Evolutionary conservation across 139 green algal genomes (phyloP), one percentile per base, ranked within the genome.

Genomic region (Micromonas commoda): DNA sequence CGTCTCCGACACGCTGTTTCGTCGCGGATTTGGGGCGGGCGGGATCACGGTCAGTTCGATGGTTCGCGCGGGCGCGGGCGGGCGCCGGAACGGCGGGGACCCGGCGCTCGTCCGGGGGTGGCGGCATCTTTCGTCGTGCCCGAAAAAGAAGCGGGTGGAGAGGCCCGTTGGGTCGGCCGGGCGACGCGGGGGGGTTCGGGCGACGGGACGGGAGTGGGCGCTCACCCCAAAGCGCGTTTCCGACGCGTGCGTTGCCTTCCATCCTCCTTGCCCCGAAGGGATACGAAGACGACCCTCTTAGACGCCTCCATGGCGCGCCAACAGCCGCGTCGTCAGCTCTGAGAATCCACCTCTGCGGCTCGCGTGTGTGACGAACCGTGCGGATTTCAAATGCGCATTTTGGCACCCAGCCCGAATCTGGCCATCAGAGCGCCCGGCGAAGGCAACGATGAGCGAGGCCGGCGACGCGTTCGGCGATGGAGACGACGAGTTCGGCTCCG

Each of bases 281-380:
- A 75, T 0, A 75, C 68, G 68, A 75, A 75, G 20, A 75, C 68
- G 37, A 75, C 68, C 37, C 68, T 35, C 29, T 75, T 75, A 37
- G 45, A 57, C 45, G 45, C 45, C 45, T 57, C 45, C 45, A 57
- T 57, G 9, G 45, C 45, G n/a, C n/a, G n/a, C n/a, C n/a, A n/a
- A n/a, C n/a, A n/a, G n/a, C n/a, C n/a, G n/a, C n/a, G n/a, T n/a
- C n/a, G n/a, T n/a, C n/a, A n/a, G n/a, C n/a, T n/a, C n/a, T n/a
- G n/a, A n/a, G n/a, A n/a, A n/a, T n/a, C n/a, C n/a, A n/a, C n/a
- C n/a, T n/a, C n/a, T n/a, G n/a, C n/a, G n/a, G n/a, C n/a, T n/a
- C n/a, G n/a, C n/a, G n/a, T n/a, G n/a, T n/a, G n/a, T n/a, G n/a
- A n/a, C n/a, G n/a, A n/a, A n/a, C n/a, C n/a, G n/a, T n/a, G n/a